phyloP scores from a whole-genome alignment of 129 eudicot genomes.

The Flaveria sonorensis region DNA sequence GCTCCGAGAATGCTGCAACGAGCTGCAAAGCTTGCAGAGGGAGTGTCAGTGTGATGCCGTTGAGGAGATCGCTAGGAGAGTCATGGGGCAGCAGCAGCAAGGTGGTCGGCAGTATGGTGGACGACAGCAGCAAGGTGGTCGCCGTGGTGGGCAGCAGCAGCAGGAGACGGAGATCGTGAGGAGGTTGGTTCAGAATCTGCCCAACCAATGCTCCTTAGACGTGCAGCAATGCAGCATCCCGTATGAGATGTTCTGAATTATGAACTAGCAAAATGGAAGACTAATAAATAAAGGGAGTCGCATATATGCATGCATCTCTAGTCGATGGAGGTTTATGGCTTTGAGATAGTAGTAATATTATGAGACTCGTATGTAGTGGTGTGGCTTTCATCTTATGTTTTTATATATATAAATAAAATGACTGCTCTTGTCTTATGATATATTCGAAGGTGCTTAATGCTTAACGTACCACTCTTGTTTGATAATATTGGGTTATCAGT shows the following conservation, averaged over 20 bases:
- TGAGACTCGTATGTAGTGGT: too few species aligned
- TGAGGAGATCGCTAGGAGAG: slow-evolving; percentile 13
- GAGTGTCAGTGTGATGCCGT: background rate
- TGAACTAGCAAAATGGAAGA: too few species aligned
- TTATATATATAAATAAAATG: slow-evolving; percentile 3
- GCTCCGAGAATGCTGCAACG: slow-evolving; percentile 26
- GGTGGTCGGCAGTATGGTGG: too few species aligned
- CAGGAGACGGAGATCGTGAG: background rate
- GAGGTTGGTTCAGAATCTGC: background rate
- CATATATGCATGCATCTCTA: background rate
- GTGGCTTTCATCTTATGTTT: background rate
- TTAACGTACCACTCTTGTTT: too few species aligned
- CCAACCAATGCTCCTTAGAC: background rate
- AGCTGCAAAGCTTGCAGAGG: slow-evolving; percentile 7
- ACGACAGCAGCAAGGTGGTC: background rate
- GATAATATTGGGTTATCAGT: too few species aligned
- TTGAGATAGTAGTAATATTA: background rate
- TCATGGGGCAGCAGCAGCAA: background rate
- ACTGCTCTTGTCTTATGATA: background rate
- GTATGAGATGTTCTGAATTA: background rate
- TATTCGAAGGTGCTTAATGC: background rate
- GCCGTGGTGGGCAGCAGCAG: background rate
- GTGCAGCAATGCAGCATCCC: slow-evolving; percentile 22
- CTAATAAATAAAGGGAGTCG: background rate
- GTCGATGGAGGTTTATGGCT: background rate